phyloP scores from a whole-genome alignment of 805 yeast species.

The Crinitomyces ghanaensis region DNA sequence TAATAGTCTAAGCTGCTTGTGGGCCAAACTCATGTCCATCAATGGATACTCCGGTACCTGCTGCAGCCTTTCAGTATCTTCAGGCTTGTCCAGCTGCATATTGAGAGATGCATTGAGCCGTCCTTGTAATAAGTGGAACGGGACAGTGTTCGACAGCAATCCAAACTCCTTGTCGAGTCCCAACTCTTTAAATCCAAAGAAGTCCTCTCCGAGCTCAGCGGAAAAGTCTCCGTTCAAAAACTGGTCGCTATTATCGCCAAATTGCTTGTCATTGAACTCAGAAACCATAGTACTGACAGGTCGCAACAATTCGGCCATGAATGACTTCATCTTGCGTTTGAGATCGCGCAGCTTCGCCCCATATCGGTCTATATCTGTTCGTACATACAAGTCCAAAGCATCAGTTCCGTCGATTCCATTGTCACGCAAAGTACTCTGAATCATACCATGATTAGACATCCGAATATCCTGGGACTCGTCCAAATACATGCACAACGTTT shows the following conservation, averaged over 20 bases:
- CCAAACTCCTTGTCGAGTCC: constrained; percentile 92
- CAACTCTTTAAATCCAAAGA: constrained; percentile 90
- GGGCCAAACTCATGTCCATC: constrained; percentile 41
- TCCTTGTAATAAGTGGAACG: constrained; percentile 77
- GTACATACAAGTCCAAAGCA: constrained; percentile 59
- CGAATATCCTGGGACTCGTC: constrained; percentile 27
- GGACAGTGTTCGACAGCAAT: constrained; percentile 71
- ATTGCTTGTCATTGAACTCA: constrained; percentile 64
- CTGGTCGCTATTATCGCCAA: constrained; percentile 86
- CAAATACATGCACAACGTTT: constrained; percentile 60
- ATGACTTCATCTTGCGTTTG: constrained; percentile 50
- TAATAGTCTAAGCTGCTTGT: constrained; percentile 45
- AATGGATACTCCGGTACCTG: constrained; percentile 41
- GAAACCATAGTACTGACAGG: constrained; percentile 51
- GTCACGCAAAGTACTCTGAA: constrained; percentile 59
- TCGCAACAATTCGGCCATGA: constrained; percentile 68
- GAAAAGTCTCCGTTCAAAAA: constrained; percentile 92
- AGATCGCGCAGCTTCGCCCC: constrained; percentile 59
- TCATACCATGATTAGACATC: constrained; percentile 33
- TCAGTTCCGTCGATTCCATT: constrained; percentile 73
- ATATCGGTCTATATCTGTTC: constrained; percentile 61
- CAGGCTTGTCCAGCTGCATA: constrained; percentile 44
- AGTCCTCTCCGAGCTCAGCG: constrained; percentile 89
- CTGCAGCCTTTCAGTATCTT: constrained; percentile 19
- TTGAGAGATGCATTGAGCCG: constrained; percentile 40